Percentiles rank a stretch among this genome's conserved stretches.
Evolutionary conservation across 345 rosid genomes (phyloP).

Genomic region (Syzygium aqueum): DNA sequence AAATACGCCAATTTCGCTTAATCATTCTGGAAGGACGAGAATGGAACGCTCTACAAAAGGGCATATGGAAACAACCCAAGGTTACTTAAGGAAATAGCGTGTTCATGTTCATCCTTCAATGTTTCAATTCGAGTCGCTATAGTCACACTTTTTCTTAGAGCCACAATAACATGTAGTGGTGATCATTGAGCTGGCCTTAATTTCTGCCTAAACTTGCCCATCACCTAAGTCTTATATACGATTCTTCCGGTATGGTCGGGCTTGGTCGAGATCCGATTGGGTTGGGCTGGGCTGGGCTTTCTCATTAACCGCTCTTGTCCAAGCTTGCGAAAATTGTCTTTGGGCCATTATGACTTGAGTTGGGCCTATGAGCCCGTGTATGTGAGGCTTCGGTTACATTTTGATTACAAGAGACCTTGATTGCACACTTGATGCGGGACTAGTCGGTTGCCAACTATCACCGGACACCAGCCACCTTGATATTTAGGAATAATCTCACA

Average conservation of each 20-base stretch:
- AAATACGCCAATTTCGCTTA: background rate
- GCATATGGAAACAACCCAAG: background rate
- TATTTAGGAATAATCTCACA: background rate
- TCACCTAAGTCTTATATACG: background rate
- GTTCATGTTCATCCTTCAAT: background rate
- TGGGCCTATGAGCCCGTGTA: background rate
- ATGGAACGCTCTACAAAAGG: background rate
- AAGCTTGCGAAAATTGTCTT: background rate
- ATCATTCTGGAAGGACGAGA: background rate
- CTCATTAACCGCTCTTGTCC: background rate
- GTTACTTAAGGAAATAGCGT: background rate
- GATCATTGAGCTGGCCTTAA: background rate
- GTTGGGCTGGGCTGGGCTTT: background rate
- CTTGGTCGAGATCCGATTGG: background rate
- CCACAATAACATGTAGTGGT: background rate
- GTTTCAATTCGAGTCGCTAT: fast-evolving
- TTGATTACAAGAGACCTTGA: background rate
- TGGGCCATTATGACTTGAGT: background rate
- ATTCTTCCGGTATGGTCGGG: background rate
- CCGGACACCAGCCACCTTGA: background rate
- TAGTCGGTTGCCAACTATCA: background rate
- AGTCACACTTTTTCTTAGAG: background rate
- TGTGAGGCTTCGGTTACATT: background rate
- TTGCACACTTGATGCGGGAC: background rate
- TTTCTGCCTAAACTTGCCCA: background rate